Evolutionary conservation across 352 stramenopile genomes (phyloP).

Genomic region (Pythium oligandrum): DNA sequence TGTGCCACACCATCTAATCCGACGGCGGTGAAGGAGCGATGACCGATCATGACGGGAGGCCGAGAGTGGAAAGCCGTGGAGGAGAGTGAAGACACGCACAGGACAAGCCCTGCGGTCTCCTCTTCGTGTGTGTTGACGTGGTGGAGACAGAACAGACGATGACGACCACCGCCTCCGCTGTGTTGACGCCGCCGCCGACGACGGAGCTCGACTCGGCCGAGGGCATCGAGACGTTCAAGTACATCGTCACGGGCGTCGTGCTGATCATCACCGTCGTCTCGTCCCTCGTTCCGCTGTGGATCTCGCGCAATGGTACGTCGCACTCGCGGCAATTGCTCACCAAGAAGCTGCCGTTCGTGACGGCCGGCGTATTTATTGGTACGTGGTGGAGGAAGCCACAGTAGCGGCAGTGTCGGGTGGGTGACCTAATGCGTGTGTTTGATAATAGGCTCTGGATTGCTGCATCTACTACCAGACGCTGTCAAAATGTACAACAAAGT

Average conservation of each 20-base stretch:
- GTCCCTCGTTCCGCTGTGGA: constrained; percentile 46
- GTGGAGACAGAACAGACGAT: constrained; percentile 1
- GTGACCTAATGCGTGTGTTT: neutral
- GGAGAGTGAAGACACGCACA: too few relatives aligned
- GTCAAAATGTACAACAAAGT: constrained; percentile 54
- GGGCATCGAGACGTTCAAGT: constrained; percentile 43
- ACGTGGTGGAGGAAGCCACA: neutral
- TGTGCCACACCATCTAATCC: too few relatives aligned
- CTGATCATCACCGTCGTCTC: constrained; percentile 54
- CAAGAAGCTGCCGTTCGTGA: constrained; percentile 59
- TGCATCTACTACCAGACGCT: constrained; percentile 53
- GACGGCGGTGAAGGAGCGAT: too few relatives aligned
- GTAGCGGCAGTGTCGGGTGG: too few relatives aligned
- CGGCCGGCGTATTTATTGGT: constrained; percentile 55
- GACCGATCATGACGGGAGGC: too few relatives aligned
- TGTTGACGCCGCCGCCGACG: constrained; percentile 8
- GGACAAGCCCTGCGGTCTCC: neutral
- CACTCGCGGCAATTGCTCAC: constrained; percentile 32
- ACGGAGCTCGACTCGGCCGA: constrained; percentile 12
- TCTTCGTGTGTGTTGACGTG: neutral
- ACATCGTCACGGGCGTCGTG: constrained; percentile 36
- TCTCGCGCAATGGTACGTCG: constrained; percentile 39
- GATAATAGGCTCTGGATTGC: constrained; percentile 33
- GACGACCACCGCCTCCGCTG: neutral
- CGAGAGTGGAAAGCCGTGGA: too few relatives aligned